Percentiles rank a stretch among this genome's conserved stretches.
Evolutionary conservation across 1,139 yeast genomes (phyloP).

Genomic region (Hyphopichia fennica): DNA sequence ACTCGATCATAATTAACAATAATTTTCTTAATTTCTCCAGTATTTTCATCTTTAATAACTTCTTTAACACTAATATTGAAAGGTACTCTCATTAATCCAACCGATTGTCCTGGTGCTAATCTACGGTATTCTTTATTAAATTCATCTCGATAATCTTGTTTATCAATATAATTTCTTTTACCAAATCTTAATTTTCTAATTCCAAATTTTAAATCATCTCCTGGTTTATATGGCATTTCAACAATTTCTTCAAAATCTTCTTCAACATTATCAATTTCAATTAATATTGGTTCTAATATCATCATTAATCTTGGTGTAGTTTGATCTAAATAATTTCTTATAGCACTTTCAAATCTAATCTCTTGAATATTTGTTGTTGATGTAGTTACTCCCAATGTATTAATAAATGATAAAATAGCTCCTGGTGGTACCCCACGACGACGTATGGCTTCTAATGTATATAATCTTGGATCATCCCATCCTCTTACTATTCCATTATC

Average conservation of each 20-base stretch:
- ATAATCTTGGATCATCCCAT: conserved; percentile 98
- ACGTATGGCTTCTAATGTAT: conserved; percentile 89
- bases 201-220: conserved; percentile 67
- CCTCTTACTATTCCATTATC: conserved; percentile 80
- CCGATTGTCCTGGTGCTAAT: conserved; percentile 90
- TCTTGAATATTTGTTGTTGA: conserved; percentile 89
- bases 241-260: conserved; percentile 71
- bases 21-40: conserved; percentile 70
- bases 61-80: conserved; percentile 73
- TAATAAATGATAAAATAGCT: conserved; percentile 87
- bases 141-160: conserved; percentile 80
- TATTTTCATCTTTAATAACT: conserved; percentile 55
- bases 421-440: conserved; percentile 99
- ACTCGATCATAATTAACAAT: conserved; percentile 75
- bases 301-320: conserved; percentile 95
- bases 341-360: conserved; percentile 83
- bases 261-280: conserved; percentile 77
- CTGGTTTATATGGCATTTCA: conserved; percentile 88
- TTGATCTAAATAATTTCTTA: conserved; percentile 83
- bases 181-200: conserved; percentile 76
- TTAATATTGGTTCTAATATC: conserved; percentile 82
- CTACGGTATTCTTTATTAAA: conserved; percentile 71
- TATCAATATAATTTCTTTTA: conserved; percentile 77
- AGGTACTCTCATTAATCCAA: conserved; percentile 94
- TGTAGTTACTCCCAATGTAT: conserved; percentile 96